Evolutionary conservation across 2,329 filamentous ascomycete species (phyloP).

Genomic region (Acrocalymma vagum): DNA sequence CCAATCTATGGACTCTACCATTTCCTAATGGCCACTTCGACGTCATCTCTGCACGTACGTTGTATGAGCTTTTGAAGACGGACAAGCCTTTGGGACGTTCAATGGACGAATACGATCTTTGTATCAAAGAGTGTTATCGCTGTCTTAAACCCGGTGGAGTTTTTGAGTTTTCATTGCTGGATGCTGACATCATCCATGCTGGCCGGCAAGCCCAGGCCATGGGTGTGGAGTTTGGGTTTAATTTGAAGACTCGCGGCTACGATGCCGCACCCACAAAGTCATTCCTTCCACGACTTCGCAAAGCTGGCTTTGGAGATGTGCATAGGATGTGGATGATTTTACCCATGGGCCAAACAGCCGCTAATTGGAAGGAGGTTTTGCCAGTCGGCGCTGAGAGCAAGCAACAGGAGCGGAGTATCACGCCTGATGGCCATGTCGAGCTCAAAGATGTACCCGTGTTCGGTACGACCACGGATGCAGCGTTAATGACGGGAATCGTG

Average conservation of each 20-base stretch:
- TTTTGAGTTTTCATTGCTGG: constrained; percentile 88
- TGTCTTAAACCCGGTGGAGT: constrained; percentile 93
- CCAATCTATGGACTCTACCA: constrained; percentile 80
- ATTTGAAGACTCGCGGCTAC: constrained; percentile 88
- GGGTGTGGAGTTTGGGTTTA: constrained; percentile 90
- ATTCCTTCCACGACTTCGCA: constrained; percentile 78
- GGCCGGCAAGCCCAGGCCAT: constrained; percentile 82
- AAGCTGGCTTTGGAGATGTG: constrained; percentile 79
- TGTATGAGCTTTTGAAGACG: constrained; percentile 83
- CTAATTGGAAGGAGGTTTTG: constrained; percentile 47
- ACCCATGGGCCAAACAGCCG: constrained; percentile 72
- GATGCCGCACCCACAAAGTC: constrained; percentile 83
- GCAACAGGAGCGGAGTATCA: constrained; percentile 46
- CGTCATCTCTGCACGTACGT: constrained; percentile 85
- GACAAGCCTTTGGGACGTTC: constrained; percentile 58
- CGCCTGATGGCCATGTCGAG: constrained; percentile 41
- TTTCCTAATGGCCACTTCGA: constrained; percentile 90
- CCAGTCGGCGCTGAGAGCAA: constrained; percentile 41
- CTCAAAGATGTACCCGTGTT: constrained; percentile 35
- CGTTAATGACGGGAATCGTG: constrained; percentile 80
- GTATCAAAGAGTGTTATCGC: constrained; percentile 85
- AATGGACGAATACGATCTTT: constrained; percentile 87
- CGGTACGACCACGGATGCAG: constrained; percentile 69
- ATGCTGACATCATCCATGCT: constrained; percentile 88
- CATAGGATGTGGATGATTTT: constrained; percentile 90